Percentiles rank a stretch among this genome's conserved stretches.
Conservation (phyloP, 1,284 basidiomycete genomes). For the Microbotryum silenes-acaulis region DNA sequence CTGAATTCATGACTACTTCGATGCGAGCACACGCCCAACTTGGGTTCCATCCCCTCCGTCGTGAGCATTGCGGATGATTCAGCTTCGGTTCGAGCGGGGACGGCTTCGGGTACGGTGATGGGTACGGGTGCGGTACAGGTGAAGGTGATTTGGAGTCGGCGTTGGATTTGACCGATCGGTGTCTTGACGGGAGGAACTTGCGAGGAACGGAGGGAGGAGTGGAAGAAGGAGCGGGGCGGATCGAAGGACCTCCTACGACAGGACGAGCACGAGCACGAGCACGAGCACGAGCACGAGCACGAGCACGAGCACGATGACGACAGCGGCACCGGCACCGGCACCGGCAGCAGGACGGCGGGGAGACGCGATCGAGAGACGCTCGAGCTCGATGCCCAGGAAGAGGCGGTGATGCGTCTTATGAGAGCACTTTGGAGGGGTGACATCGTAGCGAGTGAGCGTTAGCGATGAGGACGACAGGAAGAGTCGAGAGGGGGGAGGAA, state of each 20-base stretch:
- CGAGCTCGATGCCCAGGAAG: not conserved
- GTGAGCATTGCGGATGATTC: not conserved
- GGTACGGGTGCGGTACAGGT: constrained; percentile 62
- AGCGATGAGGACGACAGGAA: not conserved
- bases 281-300: not conserved
- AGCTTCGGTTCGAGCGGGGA: not conserved
- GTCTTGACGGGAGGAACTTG: constrained; percentile 10
- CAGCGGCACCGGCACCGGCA: not conserved
- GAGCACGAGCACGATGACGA: not conserved
- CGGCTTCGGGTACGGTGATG: constrained; percentile 2
- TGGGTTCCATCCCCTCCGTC: not conserved
- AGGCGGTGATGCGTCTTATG: too few relatives aligned
- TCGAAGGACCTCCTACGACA: constrained; percentile 2
- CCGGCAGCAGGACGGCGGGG: not conserved
- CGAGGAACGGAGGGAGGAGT: not conserved
- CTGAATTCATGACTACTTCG: constrained; percentile 85
- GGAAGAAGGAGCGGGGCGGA: not conserved
- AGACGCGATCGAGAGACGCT: not conserved
- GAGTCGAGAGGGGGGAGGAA: not conserved
- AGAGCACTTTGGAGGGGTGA: too few relatives aligned
- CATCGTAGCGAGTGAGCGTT: not conserved
- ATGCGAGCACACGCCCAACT: constrained; percentile 54
- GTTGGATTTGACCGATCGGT: constrained; percentile 31
- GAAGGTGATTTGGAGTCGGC: constrained; percentile 51
- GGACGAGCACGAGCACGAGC: not conserved